These are phyloP conservation scores for Thinopyrum elongatum DNA, from an alignment of 176 grass and related monocot species.

Conservation along the genomic window DNA sequence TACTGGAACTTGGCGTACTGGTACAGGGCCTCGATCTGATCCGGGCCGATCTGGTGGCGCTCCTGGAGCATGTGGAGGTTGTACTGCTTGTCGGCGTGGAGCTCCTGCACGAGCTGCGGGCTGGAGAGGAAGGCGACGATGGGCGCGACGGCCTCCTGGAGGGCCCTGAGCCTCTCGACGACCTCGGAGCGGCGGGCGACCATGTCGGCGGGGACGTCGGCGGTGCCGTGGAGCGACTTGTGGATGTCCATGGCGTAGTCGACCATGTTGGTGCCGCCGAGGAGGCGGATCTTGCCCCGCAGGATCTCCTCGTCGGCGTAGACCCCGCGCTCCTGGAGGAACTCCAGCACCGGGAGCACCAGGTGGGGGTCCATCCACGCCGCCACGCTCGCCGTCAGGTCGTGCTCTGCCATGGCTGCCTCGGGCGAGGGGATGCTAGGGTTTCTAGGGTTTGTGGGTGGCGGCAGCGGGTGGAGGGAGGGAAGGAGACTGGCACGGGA, in stretches of 20 bases:
- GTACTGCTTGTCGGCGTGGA: constrained; percentile 79
- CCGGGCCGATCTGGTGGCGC: constrained; percentile 74
- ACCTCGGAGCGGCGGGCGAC: constrained; percentile 72
- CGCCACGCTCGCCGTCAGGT: constrained; percentile 62
- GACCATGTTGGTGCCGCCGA: constrained; percentile 96
- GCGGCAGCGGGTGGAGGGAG: background rate
- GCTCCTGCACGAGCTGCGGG: constrained; percentile 70
- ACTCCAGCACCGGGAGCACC: constrained; percentile 84
- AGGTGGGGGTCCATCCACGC: constrained; percentile 74
- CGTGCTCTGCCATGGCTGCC: constrained; percentile 52
- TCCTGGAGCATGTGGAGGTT: constrained; percentile 90
- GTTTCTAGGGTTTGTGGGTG: constrained; percentile 15
- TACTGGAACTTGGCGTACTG: constrained; percentile 94
- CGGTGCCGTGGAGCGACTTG: constrained; percentile 80
- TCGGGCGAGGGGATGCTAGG: background rate
- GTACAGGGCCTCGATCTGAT: constrained; percentile 89
- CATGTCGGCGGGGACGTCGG: constrained; percentile 82
- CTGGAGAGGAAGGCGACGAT: constrained; percentile 76
- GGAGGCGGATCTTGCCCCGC: constrained; percentile 82
- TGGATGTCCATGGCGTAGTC: constrained; percentile 98
- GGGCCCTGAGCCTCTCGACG: constrained; percentile 61
- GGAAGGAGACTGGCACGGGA: background rate
- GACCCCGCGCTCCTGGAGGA: constrained; percentile 73
- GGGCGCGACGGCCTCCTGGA: constrained; percentile 63
- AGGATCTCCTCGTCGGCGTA: constrained; percentile 76